Percentiles rank a stretch among this genome's conserved stretches.
Evolutionary conservation across 495 filamentous ascomycete genomes (phyloP).

Genomic region (Penicillium alfredii): DNA sequence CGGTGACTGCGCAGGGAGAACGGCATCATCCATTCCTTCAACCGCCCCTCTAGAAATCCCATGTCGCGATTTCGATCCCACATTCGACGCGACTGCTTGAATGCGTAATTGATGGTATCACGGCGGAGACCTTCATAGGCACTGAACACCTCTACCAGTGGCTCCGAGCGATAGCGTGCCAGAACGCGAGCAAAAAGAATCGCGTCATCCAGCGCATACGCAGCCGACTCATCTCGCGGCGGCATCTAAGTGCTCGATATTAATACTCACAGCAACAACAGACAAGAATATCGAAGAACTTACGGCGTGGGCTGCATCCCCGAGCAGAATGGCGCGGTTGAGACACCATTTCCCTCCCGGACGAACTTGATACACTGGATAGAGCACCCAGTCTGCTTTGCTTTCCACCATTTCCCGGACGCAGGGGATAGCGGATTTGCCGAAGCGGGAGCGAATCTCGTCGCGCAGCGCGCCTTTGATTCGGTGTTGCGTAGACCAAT

Average conservation of each 20-base stretch:
- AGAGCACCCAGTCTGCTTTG: constrained; percentile 50
- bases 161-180: constrained; percentile 27
- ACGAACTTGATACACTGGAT: constrained; percentile 52
- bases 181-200: constrained; percentile 51
- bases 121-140: constrained; percentile 48
- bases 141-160: constrained; percentile 41
- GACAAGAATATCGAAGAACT: constrained; percentile 8
- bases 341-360: constrained; percentile 47
- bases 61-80: constrained; percentile 40
- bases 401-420: constrained; percentile 44
- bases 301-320: constrained; percentile 58
- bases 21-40: constrained; percentile 36
- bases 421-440: constrained; percentile 37
- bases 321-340: constrained; percentile 46
- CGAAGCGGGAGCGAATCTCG: constrained; percentile 43
- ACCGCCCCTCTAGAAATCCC: constrained; percentile 32
- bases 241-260: constrained; percentile 43
- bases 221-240: constrained; percentile 55
- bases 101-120: constrained; percentile 44
- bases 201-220: constrained; percentile 56
- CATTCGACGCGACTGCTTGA: constrained; percentile 44
- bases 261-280: not conserved
- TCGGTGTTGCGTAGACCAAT: constrained; percentile 39
- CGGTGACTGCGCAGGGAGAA: constrained; percentile 26
- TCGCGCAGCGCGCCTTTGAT: constrained; percentile 36